Evolutionary conservation across 73 alveolate species (phyloP).

Genomic region (Breviolum minutum): DNA sequence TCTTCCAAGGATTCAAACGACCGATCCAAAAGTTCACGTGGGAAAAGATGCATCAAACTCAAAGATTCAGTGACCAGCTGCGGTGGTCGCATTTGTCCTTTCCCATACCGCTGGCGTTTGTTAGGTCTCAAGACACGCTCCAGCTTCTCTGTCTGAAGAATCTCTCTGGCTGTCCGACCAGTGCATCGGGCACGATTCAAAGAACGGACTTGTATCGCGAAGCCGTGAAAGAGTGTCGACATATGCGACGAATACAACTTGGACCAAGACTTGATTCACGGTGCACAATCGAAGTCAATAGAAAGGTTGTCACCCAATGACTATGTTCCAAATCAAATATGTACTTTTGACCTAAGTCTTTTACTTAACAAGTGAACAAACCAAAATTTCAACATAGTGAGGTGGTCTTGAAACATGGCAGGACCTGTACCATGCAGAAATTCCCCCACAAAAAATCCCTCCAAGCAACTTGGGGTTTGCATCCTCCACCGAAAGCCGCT

Average conservation of each 20-base stretch:
- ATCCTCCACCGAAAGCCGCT: not conserved
- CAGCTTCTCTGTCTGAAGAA: conserved; percentile 39
- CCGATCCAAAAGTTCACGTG: conserved; percentile 73
- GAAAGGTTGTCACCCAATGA: too few relatives aligned
- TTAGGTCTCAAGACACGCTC: conserved; percentile 14
- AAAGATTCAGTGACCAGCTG: not conserved
- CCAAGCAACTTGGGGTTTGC: too few relatives aligned
- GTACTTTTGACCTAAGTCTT: too few relatives aligned
- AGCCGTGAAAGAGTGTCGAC: not conserved
- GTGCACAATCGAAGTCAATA: too few relatives aligned
- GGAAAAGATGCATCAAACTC: conserved; percentile 53
- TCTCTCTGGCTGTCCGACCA: conserved; percentile 65
- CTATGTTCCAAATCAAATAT: too few relatives aligned
- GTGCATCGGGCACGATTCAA: conserved; percentile 29
- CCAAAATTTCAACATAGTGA: too few relatives aligned
- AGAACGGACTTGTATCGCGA: not conserved
- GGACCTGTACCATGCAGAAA: too few relatives aligned
- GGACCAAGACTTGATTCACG: too few relatives aligned
- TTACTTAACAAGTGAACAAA: too few relatives aligned
- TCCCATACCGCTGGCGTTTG: not conserved
- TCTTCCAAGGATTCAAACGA: conserved; percentile 28
- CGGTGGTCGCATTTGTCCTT: not conserved
- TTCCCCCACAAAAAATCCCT: too few relatives aligned
- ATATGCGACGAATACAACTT: not conserved
- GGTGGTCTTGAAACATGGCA: too few relatives aligned